Percentiles rank a stretch among this genome's conserved stretches.
These are phyloP conservation scores for Monilinia laxa DNA, from an alignment of 2,329 filamentous ascomycete species.

Conservation along the genomic window DNA sequence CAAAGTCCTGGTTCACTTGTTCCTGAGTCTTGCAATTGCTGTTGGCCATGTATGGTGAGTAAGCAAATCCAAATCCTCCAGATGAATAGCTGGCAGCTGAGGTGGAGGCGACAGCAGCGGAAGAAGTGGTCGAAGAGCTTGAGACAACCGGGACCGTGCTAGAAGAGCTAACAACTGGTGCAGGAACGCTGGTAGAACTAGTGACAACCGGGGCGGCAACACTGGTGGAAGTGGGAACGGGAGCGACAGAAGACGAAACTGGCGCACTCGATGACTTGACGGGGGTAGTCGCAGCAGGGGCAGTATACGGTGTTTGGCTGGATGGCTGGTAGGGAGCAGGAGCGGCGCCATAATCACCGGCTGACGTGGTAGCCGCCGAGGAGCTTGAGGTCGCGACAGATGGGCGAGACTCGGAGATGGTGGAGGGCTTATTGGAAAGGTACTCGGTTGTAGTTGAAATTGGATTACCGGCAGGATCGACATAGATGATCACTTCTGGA, in stretches of 20 bases:
- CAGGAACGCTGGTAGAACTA: too few species aligned
- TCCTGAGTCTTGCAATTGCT: constrained; percentile 64
- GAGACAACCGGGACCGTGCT: constrained; percentile 20
- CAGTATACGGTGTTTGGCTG: too few species aligned
- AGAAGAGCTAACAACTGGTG: background rate
- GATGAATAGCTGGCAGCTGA: constrained; percentile 19
- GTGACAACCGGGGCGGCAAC: too few species aligned
- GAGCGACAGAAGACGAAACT: too few species aligned
- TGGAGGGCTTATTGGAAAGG: background rate
- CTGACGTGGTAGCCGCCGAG: constrained; percentile 9
- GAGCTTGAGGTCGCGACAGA: too few species aligned
- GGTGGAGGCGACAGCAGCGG: constrained; percentile 24
- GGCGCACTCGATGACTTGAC: too few species aligned
- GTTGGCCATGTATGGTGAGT: constrained; percentile 56
- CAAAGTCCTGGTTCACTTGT: constrained; percentile 65
- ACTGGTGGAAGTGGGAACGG: too few species aligned
- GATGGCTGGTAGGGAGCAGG: too few species aligned
- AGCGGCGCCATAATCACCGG: too few species aligned
- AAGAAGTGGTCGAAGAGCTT: constrained; percentile 26
- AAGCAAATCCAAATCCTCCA: constrained; percentile 51
- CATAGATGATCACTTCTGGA: constrained; percentile 57
- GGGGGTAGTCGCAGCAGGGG: too few species aligned
- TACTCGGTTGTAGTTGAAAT: constrained; percentile 45
- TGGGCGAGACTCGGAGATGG: too few species aligned
- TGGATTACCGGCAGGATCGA: constrained; percentile 56